These are phyloP conservation scores for Verticillium longisporum DNA, from an alignment of 2,329 filamentous ascomycete genomes.

Conservation along the genomic window DNA sequence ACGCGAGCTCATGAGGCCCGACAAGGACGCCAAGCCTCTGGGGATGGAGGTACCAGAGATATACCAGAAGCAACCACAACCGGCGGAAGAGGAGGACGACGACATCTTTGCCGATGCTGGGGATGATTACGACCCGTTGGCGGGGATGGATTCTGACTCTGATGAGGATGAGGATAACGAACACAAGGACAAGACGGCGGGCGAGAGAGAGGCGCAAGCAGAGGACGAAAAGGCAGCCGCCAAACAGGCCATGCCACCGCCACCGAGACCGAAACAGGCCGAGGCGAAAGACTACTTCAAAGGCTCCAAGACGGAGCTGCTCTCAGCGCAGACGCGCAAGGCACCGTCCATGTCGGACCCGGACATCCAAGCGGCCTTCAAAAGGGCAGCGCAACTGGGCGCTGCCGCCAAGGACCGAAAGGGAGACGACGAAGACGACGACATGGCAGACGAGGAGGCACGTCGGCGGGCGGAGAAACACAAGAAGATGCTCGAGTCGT, in stretches of 20 bases:
- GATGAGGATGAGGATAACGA: conserved; percentile 39
- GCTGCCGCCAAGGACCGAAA: conserved; percentile 30
- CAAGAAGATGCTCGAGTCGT: conserved; percentile 65
- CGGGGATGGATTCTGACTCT: conserved; percentile 41
- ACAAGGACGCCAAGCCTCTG: conserved; percentile 49
- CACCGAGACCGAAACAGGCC: conserved; percentile 32
- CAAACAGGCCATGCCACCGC: conserved; percentile 34
- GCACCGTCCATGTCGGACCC: conserved; percentile 62
- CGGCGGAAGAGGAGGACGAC: conserved; percentile 46
- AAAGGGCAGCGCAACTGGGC: conserved; percentile 68
- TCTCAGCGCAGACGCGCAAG: conserved; percentile 44
- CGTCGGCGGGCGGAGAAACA: conserved; percentile 60
- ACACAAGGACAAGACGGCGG: conserved; percentile 30
- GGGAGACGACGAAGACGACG: conserved; percentile 26
- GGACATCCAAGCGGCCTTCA: conserved; percentile 74
- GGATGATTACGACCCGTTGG: conserved; percentile 62
- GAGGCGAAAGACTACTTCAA: conserved; percentile 56
- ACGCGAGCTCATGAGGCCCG: conserved; percentile 42
- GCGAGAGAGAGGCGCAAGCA: conserved; percentile 15
- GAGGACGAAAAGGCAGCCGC: conserved; percentile 13
- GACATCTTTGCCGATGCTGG: conserved; percentile 62
- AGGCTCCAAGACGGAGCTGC: conserved; percentile 46
- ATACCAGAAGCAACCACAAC: conserved; percentile 39
- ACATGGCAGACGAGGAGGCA: conserved; percentile 34
- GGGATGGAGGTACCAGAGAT: conserved; percentile 61